Evolutionary conservation across 2,329 filamentous ascomycete species (phyloP).

Genomic region (Verticillium nubilum): DNA sequence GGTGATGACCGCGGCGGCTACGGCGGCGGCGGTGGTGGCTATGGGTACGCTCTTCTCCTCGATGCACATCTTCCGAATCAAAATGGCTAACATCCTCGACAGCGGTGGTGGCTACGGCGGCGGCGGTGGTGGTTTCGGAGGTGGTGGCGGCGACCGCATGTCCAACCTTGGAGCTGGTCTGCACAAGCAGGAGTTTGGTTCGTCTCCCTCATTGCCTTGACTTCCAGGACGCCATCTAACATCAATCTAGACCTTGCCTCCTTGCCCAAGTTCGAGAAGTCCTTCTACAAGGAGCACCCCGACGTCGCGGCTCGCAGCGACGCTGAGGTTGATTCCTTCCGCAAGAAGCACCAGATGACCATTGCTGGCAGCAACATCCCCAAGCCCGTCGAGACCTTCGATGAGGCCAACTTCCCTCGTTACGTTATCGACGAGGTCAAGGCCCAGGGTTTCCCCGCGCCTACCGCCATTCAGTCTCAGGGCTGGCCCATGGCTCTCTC

Average conservation of each 20-base stretch:
- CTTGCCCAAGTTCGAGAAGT: constrained; percentile 97
- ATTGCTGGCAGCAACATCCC: constrained; percentile 77
- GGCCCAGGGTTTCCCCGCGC: constrained; percentile 89
- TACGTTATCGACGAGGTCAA: constrained; percentile 99
- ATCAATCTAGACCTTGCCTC: constrained; percentile 58
- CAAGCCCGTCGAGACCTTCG: constrained; percentile 93
- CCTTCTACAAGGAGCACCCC: constrained; percentile 95
- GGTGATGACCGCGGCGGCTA: constrained; percentile 42
- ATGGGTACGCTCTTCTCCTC: constrained; percentile 23
- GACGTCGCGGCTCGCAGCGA: constrained; percentile 68
- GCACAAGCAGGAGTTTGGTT: constrained; percentile 86
- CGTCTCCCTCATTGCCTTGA: constrained; percentile 29
- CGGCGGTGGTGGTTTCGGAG: constrained; percentile 29
- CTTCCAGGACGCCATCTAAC: constrained; percentile 22
- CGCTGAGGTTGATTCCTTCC: constrained; percentile 82
- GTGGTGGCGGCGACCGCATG: constrained; percentile 86
- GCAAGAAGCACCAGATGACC: constrained; percentile 77
- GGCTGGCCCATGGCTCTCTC: constrained; percentile 99
- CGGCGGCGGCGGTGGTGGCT: constrained; percentile 46
- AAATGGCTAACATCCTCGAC: constrained; percentile 28
- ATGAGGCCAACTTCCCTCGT: constrained; percentile 92
- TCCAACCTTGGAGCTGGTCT: constrained; percentile 80
- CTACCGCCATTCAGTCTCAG: constrained; percentile 95
- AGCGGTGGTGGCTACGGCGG: constrained; percentile 45
- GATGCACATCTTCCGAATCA: constrained; percentile 4